Conservation (phyloP, 2,329 filamentous ascomycete genomes). For the Moelleriella libera region DNA sequence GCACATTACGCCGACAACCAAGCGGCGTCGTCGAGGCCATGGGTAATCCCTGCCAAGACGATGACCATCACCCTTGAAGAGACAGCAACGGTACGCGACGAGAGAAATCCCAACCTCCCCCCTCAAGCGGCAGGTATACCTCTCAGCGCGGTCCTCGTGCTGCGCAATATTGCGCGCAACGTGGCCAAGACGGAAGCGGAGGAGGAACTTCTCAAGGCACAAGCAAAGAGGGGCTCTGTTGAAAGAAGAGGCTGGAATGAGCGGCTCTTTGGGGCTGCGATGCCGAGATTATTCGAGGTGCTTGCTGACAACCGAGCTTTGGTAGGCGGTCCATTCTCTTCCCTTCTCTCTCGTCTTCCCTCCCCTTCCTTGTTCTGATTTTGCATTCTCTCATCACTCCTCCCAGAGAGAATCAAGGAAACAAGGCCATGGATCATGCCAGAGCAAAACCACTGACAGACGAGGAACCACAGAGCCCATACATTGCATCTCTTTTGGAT, state of each 20-base stretch:
- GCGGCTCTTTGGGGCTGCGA: conserved; percentile 50
- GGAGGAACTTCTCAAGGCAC: conserved; percentile 35
- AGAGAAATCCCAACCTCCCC: conserved; percentile 40
- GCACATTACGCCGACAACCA: conserved; percentile 57
- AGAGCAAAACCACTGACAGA: too few relatives aligned
- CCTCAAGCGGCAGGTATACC: conserved; percentile 62
- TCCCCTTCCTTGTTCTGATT: too few relatives aligned
- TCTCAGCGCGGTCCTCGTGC: conserved; percentile 61
- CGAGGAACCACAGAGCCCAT: conserved; percentile 18
- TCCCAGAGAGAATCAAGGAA: too few relatives aligned
- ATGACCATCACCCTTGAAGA: conserved; percentile 40
- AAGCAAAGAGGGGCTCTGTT: conserved; percentile 21
- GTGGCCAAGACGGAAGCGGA: conserved; percentile 46
- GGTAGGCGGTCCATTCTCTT: conserved; percentile 21
- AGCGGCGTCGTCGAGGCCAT: conserved; percentile 23
- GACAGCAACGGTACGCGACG: conserved; percentile 40
- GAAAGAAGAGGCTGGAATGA: conserved; percentile 50
- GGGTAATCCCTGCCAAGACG: conserved; percentile 41
- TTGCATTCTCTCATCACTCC: too few relatives aligned
- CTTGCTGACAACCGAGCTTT: conserved; percentile 54
- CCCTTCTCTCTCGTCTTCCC: too few relatives aligned
- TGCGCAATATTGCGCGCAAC: conserved; percentile 64
- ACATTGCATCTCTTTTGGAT: conserved; percentile 25
- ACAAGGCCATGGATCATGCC: too few relatives aligned
- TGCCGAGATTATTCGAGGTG: conserved; percentile 52